Percentiles rank a stretch among this genome's conserved stretches.
Conservation (phyloP, 257 asterid species). For the Solanum bulbocastanum region DNA sequence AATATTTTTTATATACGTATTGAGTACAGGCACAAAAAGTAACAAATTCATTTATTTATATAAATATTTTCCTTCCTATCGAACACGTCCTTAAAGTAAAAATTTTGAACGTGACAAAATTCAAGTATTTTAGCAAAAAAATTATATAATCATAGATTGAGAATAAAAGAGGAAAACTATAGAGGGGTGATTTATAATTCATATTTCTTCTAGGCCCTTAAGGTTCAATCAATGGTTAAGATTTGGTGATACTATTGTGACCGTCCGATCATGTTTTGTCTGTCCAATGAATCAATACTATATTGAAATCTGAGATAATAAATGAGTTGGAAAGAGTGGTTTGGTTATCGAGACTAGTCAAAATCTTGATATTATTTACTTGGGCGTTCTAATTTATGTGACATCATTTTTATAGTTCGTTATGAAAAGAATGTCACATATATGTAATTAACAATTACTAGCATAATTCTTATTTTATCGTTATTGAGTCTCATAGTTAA, state of each 20-base stretch:
- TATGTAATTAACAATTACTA: too few species aligned
- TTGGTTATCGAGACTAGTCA: not conserved
- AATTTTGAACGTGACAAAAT: not conserved
- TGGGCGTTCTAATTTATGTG: accelerated
- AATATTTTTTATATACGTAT: too few species aligned
- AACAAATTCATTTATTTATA: too few species aligned
- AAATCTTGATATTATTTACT: not conserved
- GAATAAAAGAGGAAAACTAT: not conserved
- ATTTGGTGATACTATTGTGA: not conserved
- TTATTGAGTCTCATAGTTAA: not conserved
- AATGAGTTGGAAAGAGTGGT: not conserved
- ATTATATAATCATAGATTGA: not conserved
- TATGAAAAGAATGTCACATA: not conserved
- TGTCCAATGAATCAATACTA: not conserved
- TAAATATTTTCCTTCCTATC: not conserved
- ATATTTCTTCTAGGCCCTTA: not conserved
- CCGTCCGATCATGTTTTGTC: not conserved
- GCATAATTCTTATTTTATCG: too few species aligned
- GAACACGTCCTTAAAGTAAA: not conserved
- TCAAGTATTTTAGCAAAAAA: not conserved
- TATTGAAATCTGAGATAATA: not conserved
- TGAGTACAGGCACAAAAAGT: too few species aligned
- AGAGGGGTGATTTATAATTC: not conserved
- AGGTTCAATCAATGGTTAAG: not conserved
- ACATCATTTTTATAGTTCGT: not conserved